These are phyloP conservation scores for Aureobasidium vineae DNA, from an alignment of 2,329 filamentous ascomycete genomes.

Conservation along the genomic window DNA sequence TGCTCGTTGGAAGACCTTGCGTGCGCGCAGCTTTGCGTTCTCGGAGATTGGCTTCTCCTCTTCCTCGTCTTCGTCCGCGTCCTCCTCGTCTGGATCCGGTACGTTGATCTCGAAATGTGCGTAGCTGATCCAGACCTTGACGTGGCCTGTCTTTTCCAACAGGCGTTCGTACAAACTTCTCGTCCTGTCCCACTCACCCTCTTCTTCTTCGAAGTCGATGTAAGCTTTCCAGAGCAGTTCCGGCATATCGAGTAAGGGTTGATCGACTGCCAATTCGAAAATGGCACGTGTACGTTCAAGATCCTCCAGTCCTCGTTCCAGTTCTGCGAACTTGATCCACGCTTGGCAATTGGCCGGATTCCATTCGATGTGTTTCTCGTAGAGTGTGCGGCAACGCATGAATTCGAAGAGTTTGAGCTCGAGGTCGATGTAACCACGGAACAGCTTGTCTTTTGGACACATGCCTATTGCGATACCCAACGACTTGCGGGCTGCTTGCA, in stretches of 20 bases:
- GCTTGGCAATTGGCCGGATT: constrained; percentile 87
- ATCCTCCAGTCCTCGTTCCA: constrained; percentile 89
- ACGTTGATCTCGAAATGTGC: constrained; percentile 98
- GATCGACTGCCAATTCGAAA: constrained; percentile 83
- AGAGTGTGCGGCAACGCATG: constrained; percentile 81
- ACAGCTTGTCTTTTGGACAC: constrained; percentile 94
- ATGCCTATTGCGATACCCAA: constrained; percentile 87
- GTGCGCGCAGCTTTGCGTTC: constrained; percentile 76
- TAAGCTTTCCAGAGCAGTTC: constrained; percentile 97
- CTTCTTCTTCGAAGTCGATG: constrained; percentile 97
- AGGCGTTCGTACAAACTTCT: constrained; percentile 84
- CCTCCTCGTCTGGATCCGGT: constrained; percentile 68
- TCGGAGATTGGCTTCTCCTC: constrained; percentile 67
- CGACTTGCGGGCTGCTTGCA: constrained; percentile 79
- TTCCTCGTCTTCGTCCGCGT: constrained; percentile 56
- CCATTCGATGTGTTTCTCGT: constrained; percentile 91
- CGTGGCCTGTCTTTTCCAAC: constrained; percentile 91
- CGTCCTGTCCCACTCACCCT: constrained; percentile 83
- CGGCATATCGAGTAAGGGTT: constrained; percentile 89
- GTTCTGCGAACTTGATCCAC: constrained; percentile 94
- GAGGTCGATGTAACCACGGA: constrained; percentile 88
- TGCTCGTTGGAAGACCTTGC: constrained; percentile 80
- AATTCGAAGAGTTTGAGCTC: constrained; percentile 96
- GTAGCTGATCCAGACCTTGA: constrained; percentile 99
- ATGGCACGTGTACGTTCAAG: constrained; percentile 83